Percentiles rank a stretch among this genome's conserved stretches.
phyloP scores from a whole-genome alignment of 2,329 filamentous ascomycete species.

The Raffaelea arxii region DNA sequence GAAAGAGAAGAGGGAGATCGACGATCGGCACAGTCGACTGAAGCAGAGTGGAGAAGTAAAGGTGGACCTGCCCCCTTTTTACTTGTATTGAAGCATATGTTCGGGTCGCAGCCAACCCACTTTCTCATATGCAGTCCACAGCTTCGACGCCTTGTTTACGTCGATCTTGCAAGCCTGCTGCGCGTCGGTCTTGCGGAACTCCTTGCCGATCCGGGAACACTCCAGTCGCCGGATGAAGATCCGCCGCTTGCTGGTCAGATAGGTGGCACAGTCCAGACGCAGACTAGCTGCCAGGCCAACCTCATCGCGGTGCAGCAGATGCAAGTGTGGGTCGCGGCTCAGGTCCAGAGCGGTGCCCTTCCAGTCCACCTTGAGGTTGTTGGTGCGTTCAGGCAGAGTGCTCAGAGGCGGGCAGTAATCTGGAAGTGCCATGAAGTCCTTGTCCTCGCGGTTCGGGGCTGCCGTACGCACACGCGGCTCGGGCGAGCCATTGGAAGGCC shows the following conservation, averaged over 20 bases:
- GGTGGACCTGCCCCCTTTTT: not conserved
- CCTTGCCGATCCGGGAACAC: conserved; percentile 58
- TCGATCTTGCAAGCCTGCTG: conserved; percentile 98
- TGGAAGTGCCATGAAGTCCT: conserved; percentile 62
- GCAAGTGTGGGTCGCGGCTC: conserved; percentile 56
- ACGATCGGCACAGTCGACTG: not conserved
- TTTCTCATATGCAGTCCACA: conserved; percentile 82
- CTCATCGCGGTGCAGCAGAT: conserved; percentile 71
- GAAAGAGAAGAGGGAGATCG: not conserved
- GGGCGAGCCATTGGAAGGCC: conserved; percentile 7
- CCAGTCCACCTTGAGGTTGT: conserved; percentile 77
- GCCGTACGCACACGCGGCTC: conserved; percentile 30
- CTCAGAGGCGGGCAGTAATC: conserved; percentile 63
- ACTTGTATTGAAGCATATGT: conserved; percentile 25
- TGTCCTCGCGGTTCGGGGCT: conserved; percentile 68
- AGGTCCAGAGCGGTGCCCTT: conserved; percentile 74
- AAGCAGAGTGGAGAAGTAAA: not conserved
- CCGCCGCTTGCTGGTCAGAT: conserved; percentile 84
- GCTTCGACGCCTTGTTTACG: conserved; percentile 91
- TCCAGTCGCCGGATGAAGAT: conserved; percentile 74
- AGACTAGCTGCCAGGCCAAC: conserved; percentile 66
- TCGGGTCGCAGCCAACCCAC: conserved; percentile 67
- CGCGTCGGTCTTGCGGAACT: conserved; percentile 90
- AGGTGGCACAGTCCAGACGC: conserved; percentile 76
- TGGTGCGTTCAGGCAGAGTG: conserved; percentile 56